Conservation (phyloP, 2,329 filamentous ascomycete species). For the Pezicula carpinea region DNA sequence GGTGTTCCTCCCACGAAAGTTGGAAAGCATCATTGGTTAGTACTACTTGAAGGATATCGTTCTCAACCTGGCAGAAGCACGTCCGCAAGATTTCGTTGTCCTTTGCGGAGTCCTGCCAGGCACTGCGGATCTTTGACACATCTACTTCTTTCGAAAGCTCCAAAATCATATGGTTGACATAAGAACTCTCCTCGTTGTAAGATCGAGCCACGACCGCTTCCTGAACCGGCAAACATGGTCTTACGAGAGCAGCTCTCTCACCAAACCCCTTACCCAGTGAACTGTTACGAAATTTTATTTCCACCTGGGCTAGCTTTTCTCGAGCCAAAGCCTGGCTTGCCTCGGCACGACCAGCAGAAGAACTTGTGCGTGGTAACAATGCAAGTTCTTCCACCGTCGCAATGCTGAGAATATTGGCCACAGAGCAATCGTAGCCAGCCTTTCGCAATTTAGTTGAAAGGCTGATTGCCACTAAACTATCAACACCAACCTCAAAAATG, state of each 20-base stretch:
- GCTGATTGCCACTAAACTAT: constrained; percentile 25
- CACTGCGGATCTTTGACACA: constrained; percentile 12
- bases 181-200: constrained; percentile 26
- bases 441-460: neutral
- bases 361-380: neutral
- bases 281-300: neutral
- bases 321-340: neutral
- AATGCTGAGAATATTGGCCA: neutral
- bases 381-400: neutral
- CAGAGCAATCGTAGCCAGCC: neutral
- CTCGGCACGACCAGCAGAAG: neutral
- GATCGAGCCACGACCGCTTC: constrained; percentile 30
- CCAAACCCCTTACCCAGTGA: neutral
- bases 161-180: constrained; percentile 31
- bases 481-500: constrained; percentile 33
- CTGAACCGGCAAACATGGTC: constrained; percentile 1
- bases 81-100: constrained; percentile 30
- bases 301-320: neutral
- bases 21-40: constrained; percentile 12
- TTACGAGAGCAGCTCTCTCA: neutral
- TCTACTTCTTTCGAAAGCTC: constrained; percentile 21
- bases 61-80: constrained; percentile 25
- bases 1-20: neutral
- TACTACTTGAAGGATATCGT: constrained; percentile 29
- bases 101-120: constrained; percentile 21